These are phyloP conservation scores for Boletus huronensis DNA, from an alignment of 768 basidiomycete species.

Conservation along the genomic window DNA sequence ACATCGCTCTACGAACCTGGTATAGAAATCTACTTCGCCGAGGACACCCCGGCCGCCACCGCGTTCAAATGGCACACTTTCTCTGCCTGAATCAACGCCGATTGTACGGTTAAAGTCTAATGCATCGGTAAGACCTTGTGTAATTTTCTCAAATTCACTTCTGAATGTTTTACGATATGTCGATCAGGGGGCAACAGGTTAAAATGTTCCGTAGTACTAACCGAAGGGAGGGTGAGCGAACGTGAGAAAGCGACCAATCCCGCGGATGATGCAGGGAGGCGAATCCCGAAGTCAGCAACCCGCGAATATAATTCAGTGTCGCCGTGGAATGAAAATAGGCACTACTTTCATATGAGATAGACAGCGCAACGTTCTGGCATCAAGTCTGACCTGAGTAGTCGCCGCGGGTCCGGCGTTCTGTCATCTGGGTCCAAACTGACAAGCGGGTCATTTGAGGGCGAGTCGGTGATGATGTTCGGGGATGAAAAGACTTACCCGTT, in stretches of 20 bases:
- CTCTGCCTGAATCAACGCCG: slow-evolving; percentile 57
- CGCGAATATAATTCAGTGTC: slow-evolving; percentile 89
- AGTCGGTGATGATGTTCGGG: background rate
- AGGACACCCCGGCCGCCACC: slow-evolving; percentile 70
- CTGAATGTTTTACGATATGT: slow-evolving; percentile 34
- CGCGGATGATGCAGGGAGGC: slow-evolving; percentile 89
- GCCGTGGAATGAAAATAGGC: slow-evolving; percentile 96
- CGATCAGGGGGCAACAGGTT: slow-evolving; percentile 11
- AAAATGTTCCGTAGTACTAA: slow-evolving; percentile 30
- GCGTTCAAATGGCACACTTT: slow-evolving; percentile 54
- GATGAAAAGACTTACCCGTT: slow-evolving; percentile 60
- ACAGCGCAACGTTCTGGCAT: background rate
- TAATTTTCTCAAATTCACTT: slow-evolving; percentile 80
- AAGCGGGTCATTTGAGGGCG: background rate
- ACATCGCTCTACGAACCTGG: slow-evolving; percentile 50
- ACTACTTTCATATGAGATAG: slow-evolving; percentile 37
- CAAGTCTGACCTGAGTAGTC: slow-evolving; percentile 62
- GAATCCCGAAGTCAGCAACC: slow-evolving; percentile 87
- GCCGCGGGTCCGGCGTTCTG: slow-evolving; percentile 85
- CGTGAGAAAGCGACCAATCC: slow-evolving; percentile 90
- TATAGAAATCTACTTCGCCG: slow-evolving; percentile 92
- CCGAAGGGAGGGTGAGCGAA: slow-evolving; percentile 76
- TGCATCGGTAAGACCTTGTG: slow-evolving; percentile 82
- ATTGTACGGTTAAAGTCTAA: slow-evolving; percentile 92
- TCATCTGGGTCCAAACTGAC: slow-evolving; percentile 62